Evolutionary conservation across 2,329 filamentous ascomycete species (phyloP).

Genomic region (Colletotrichum shisoi): DNA sequence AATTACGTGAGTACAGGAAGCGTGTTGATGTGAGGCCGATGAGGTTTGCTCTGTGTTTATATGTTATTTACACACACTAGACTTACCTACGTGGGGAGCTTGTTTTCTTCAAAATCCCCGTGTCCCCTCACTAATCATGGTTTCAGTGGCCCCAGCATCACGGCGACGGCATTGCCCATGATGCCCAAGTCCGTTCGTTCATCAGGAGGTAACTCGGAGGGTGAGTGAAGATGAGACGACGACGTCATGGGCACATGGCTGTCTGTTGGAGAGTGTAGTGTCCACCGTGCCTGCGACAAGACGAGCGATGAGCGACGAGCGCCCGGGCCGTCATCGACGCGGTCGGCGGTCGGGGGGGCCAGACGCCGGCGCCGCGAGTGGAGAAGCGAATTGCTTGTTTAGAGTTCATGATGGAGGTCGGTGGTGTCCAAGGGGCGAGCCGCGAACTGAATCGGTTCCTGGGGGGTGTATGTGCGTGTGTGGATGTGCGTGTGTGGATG

Average conservation of each 20-base stretch:
- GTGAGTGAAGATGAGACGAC: constrained; percentile 16
- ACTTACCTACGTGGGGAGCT: no score
- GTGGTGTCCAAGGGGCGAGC: constrained; percentile 31
- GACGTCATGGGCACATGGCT: constrained; percentile 32
- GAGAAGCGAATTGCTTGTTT: not conserved
- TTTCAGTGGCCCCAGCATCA: not conserved
- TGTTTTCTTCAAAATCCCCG: no score
- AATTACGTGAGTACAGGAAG: no score
- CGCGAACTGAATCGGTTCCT: constrained; percentile 9
- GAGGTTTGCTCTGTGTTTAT: constrained; percentile 8
- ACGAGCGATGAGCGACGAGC: no score
- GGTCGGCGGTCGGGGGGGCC: constrained; percentile 23
- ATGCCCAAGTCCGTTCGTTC: constrained; percentile 12
- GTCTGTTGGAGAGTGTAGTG: not conserved
- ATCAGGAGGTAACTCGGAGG: constrained; percentile 21
- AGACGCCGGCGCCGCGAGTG: constrained; percentile 22
- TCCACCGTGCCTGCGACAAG: constrained; percentile 24
- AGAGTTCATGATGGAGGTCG: constrained; percentile 7
- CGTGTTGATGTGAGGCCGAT: no score
- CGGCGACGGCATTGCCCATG: constrained; percentile 12
- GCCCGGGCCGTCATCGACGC: constrained; percentile 23
- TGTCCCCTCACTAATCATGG: not conserved
- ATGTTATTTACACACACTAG: not conserved
- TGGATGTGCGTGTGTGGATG: no score
- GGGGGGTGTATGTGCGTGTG: no score